Evolutionary conservation across 2,329 filamentous ascomycete species (phyloP).

Genomic region (Nigrospora osmanthi): DNA sequence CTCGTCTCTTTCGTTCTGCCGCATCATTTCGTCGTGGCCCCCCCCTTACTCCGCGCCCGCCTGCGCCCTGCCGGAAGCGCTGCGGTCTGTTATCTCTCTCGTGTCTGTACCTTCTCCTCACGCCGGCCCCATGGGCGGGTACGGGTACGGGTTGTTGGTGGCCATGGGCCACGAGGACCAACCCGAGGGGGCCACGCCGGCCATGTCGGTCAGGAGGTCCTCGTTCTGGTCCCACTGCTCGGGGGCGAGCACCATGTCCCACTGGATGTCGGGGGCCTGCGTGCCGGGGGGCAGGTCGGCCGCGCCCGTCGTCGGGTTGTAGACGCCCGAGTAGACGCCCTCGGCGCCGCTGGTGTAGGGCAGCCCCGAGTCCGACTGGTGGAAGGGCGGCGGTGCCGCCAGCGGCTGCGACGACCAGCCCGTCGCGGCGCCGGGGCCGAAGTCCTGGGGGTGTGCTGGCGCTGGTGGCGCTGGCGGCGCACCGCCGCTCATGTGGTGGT

Average conservation of each 20-base stretch:
- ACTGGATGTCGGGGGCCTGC: constrained; percentile 1
- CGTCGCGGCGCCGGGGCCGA: too few relatives aligned
- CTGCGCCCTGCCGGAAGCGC: too few relatives aligned
- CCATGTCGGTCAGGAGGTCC: constrained; percentile 3
- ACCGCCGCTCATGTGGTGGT: too few relatives aligned
- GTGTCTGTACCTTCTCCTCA: neutral
- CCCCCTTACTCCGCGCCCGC: too few relatives aligned
- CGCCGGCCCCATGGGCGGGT: neutral
- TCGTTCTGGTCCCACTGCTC: constrained; percentile 5
- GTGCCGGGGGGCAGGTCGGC: neutral
- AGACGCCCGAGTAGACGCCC: constrained; percentile 4
- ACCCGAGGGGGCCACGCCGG: neutral
- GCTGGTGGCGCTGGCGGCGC: too few relatives aligned
- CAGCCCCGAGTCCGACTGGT: neutral
- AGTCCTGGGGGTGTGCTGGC: too few relatives aligned
- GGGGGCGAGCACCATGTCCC: constrained; percentile 4
- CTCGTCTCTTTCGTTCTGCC: too few relatives aligned
- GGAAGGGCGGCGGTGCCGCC: neutral
- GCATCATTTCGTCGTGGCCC: too few relatives aligned
- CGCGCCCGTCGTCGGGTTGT: neutral
- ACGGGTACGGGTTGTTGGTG: neutral
- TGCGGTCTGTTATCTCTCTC: too few relatives aligned
- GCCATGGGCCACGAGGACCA: neutral
- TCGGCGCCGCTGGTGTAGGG: neutral
- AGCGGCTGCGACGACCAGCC: too few relatives aligned